Evolutionary conservation across 495 filamentous ascomycete species (phyloP).

Genomic region (Tricharina praecox): DNA sequence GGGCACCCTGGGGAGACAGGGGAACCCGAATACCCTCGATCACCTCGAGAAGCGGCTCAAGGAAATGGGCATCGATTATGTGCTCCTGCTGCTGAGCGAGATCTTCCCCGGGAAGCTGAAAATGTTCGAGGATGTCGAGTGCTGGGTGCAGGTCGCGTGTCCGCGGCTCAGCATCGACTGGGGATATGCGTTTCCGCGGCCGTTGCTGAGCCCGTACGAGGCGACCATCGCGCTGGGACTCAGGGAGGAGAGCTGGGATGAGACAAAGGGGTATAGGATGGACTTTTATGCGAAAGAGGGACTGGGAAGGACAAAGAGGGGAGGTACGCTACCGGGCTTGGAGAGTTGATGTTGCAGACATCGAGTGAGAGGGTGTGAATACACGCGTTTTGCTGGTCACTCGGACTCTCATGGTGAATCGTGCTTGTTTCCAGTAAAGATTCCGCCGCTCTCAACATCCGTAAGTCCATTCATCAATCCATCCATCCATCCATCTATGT

Average conservation of each 20-base stretch:
- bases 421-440: too few relatives aligned
- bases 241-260: conserved; percentile 53
- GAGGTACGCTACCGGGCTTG: conserved; percentile 18
- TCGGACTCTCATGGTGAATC: too few relatives aligned
- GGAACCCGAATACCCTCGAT: conserved; percentile 80
- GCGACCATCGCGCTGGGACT: conserved; percentile 72
- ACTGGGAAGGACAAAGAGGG: conserved; percentile 56
- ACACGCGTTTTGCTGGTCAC: too few relatives aligned
- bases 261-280: conserved; percentile 67
- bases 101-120: conserved; percentile 92
- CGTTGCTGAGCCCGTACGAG: conserved; percentile 85
- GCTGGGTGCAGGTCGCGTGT: conserved; percentile 96
- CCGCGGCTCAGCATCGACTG: conserved; percentile 91
- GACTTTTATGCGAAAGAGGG: conserved; percentile 94
- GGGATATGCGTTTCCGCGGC: conserved; percentile 88
- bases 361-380: too few relatives aligned
- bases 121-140: conserved; percentile 81
- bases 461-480: too few relatives aligned
- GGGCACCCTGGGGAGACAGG: conserved; percentile 79
- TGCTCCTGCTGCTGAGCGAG: conserved; percentile 74
- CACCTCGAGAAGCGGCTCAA: conserved; percentile 63
- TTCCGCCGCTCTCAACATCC: too few relatives aligned
- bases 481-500: too few relatives aligned
- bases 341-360: too few relatives aligned
- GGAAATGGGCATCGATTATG: conserved; percentile 50